phyloP scores from a whole-genome alignment of 2,329 filamentous ascomycete species.

The Aspergillus sp. region DNA sequence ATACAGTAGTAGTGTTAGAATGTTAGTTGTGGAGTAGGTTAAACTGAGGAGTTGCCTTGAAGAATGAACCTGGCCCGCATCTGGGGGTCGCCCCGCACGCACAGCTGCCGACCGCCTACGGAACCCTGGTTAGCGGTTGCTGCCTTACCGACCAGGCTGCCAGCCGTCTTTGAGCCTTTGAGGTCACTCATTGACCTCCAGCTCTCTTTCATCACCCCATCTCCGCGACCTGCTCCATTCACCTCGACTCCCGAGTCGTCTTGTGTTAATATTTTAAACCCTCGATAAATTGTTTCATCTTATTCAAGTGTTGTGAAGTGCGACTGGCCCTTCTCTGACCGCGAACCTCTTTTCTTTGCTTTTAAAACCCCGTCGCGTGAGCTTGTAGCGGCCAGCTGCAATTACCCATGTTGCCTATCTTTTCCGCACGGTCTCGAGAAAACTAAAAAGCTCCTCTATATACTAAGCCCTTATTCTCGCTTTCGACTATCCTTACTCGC shows the following conservation, averaged over 20 bases:
- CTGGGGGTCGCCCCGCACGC: slow-evolving; percentile 15
- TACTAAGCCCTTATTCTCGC: neutral
- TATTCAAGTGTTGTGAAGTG: neutral
- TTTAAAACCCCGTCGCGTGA: slow-evolving; percentile 8
- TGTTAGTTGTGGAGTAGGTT: neutral
- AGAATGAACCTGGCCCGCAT: slow-evolving; percentile 8
- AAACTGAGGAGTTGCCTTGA: neutral
- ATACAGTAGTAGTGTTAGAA: neutral
- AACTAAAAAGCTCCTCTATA: neutral
- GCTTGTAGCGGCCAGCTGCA: slow-evolving; percentile 1
- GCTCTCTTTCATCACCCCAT: slow-evolving; percentile 19
- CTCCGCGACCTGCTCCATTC: slow-evolving; percentile 1
- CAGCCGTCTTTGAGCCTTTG: slow-evolving; percentile 16
- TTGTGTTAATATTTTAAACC: neutral
- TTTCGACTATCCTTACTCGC: neutral
- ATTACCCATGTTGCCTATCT: neutral
- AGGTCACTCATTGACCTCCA: neutral
- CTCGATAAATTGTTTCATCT: neutral
- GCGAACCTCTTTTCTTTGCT: neutral
- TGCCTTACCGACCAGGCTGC: slow-evolving; percentile 16
- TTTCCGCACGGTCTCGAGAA: neutral
- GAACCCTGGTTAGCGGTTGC: slow-evolving; percentile 3
- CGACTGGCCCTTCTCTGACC: neutral
- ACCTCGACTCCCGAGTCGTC: neutral
- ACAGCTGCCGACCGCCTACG: slow-evolving; percentile 12